phyloP scores from a whole-genome alignment of 148 eudicot genomes.

The Rhododendron ferrugineum region DNA sequence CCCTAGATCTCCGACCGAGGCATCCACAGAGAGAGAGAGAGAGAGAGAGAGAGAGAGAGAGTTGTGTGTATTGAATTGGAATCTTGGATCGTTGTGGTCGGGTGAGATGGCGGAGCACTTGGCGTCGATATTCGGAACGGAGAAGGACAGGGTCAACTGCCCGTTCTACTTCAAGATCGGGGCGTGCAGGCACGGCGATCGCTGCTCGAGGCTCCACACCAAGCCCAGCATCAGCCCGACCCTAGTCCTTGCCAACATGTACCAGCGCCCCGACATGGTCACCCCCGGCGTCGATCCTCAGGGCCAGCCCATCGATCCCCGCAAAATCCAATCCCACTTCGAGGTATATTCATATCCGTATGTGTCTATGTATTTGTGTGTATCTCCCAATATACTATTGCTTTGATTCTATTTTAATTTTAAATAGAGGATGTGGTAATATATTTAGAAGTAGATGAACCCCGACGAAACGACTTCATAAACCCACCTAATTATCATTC shows the following conservation, averaged over 20 bases:
- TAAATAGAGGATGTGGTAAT: not conserved
- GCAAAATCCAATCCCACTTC: slow-evolving; percentile 65
- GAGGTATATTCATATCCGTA: slow-evolving; percentile 30
- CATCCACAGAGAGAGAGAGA: not conserved
- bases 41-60: not conserved
- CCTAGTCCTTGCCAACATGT: slow-evolving; percentile 71
- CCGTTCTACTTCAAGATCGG: slow-evolving; percentile 93
- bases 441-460: not conserved
- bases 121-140: slow-evolving; percentile 89
- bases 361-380: not conserved
- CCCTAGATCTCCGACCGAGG: not conserved
- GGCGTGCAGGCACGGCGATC: slow-evolving; percentile 83
- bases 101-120: slow-evolving; percentile 67
- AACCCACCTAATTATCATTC: not conserved
- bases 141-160: slow-evolving; percentile 89
- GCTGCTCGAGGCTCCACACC: slow-evolving; percentile 79
- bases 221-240: slow-evolving; percentile 79
- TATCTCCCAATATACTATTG: not conserved
- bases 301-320: slow-evolving; percentile 71
- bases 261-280: slow-evolving; percentile 78
- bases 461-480: not conserved
- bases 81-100: not conserved
- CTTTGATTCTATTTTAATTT: not conserved
- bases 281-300: slow-evolving; percentile 87
- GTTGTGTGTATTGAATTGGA: not conserved